Base-by-base conservation (phyloP, 257 asterid genomes). In the Fraxinus americana region DNA sequence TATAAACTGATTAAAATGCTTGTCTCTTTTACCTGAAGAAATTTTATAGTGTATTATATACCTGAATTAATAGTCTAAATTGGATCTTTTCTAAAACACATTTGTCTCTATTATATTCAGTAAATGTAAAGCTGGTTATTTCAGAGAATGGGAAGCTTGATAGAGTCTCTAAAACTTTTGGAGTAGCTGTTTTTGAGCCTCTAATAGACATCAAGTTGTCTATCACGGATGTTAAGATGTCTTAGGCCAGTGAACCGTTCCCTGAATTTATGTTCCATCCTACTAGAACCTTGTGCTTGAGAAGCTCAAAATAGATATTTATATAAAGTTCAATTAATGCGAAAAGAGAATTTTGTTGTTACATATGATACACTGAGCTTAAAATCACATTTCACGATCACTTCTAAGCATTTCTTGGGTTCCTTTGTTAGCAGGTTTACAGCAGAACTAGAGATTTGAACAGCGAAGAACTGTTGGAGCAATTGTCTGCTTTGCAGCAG, bases 401-500 rank as follows among this genome's bases (percentile, higher is more conserved):
- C 67, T 70, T 32, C 41, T 66, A 54, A 68, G 27, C 66, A 75
- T 69, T 52, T 77, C 63, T 74, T 82, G 32, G 35, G 65, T 81
- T 57, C 19, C 86, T 71, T 80, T 87, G 61, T 80, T 30, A 54
- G 38, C 96, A 96, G 98, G 96, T 94, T 50, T 90, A 88, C 80
- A 88, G 97, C 88, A 92, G 82, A 92, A 93, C 97, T 80, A 89
- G 97, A 84, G 99, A 93, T 85, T 86, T 96, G 91, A 89, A 81
- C 79, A 88, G 94, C 77, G 97, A 92, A 76, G 97, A 92, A 78
- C 94, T 93, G 78, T 79, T 96, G 74, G 98, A 96, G 36, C 99
- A 93, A 72, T 85, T 96, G 85, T 98, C 99, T 74, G 89, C 97
- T 78, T 80, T 96, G 87, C 99, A 96, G 86, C 97, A 96, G 87